Evolutionary conservation across 768 basidiomycete species (phyloP), one percentile per base, ranked within the genome.

Genomic region (Kwoniella mangroviensis): DNA sequence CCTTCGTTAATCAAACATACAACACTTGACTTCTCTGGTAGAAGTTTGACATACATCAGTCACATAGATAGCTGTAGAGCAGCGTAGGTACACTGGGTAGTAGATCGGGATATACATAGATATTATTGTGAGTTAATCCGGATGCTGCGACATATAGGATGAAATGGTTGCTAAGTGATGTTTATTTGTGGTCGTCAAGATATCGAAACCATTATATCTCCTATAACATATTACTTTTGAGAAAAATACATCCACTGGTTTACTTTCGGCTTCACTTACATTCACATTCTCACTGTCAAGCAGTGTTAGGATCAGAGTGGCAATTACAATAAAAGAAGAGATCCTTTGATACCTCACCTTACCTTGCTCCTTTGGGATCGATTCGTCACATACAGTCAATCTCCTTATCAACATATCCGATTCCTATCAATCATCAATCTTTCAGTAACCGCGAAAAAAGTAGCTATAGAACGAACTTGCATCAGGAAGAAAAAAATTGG

Each of bases 21-120:
- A 26, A 19, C 12, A 58, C 34, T 4, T 58, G 4, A 40, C 56
- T 58, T 58, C 56, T 58, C 56, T 58, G 56, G 56, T 58, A 58
- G 56, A 58, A 58, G 56, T n/a, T 54, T 17, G 49, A 54, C 24
- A 21, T 54, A 21, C n/a, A 12, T 51, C 49, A 13, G 1, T n/a
- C n/a, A 12, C 1, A 24, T 21, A 54, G 24, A 24, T 21, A 54
- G 53, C 53, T 54, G 53, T 54, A 19, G 53, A 54, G 12, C 53
- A 24, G 53, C 53, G 11, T 54, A 34, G 34, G 9, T 34, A 5
- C 34, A 34, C 34, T 34, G 34, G 34, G 34, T 34, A 34, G 34
- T 15, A 51, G 21, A 21, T 51, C 49, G 15, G 15, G 21, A 17
- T 51, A 51, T 51, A 51, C 49, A 51, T 22, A 54, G n/a, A 54